Base-by-base conservation (phyloP, 208 protist genomes). In the Trypanosoma lewisi region DNA sequence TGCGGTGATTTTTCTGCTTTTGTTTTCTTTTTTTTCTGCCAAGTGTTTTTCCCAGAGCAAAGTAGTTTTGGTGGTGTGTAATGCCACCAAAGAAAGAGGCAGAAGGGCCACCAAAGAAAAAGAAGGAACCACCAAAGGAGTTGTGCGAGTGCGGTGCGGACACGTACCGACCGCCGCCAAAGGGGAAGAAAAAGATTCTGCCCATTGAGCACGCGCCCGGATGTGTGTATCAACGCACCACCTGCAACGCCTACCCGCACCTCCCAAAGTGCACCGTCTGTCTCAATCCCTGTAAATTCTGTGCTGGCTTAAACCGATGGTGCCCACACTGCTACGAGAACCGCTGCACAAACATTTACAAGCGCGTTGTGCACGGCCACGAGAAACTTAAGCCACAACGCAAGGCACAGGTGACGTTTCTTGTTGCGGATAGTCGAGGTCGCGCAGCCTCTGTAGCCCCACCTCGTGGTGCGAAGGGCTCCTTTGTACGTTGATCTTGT, bases 311-410 rank as follows among this genome's bases (percentile, higher is more conserved):
- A 52, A 84, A 88, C 41, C 75, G 85, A 4, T 94, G 87, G 84
- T 96, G 87, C 48, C 87, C 90, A 5, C 77, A 96, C 65, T 96
- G 90, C 70, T 91, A 88, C 52, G 90, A 96, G 55, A 81, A 65
- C 5, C 87, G 82, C 57, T 96, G 90, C 62, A 55, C 57, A 8
- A 77, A 78, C 58, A 82, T 78, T 11, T 90, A 91, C 76, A 92
- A 82, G 52, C 82, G 90, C 5, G 66, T 92, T 2, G 78, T 96
- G 53, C 83, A 89, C 34, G 86, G 89, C 5, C 69, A 82, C 37
- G 76, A 74, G 12, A 55, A 31, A 28, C 5, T 16, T 21, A 51
- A 59, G 36, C 2, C 19, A 12, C 23, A 53, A 19, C 23, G 34
- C 36, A 54, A 55, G 19, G 21, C 34, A 4, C 28, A 17, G 21